These are phyloP conservation scores for Gossypium sturtianum DNA, from an alignment of 345 rosid genomes.

Conservation along the genomic window DNA sequence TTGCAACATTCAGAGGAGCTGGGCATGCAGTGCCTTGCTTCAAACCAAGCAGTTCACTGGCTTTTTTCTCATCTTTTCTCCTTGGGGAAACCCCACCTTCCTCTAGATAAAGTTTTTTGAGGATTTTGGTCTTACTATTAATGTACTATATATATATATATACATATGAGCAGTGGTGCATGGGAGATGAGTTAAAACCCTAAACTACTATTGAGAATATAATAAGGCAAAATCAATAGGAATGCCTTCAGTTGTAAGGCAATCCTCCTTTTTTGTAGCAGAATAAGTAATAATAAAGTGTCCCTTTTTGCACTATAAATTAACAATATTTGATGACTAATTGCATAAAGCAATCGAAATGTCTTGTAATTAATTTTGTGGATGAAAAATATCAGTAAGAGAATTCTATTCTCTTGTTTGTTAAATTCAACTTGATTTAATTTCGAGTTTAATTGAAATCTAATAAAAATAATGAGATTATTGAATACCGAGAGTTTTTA, in stretches of 20 bases:
- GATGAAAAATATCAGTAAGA: too few species aligned
- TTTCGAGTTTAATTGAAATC: too few species aligned
- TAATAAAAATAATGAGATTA: too few species aligned
- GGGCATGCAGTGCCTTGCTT: constrained; percentile 92
- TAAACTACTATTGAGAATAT: not conserved
- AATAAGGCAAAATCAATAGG: not conserved
- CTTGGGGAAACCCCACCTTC: constrained; percentile 38
- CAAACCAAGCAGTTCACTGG: constrained; percentile 69
- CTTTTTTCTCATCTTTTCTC: constrained; percentile 66
- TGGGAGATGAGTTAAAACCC: not conserved
- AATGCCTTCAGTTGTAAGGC: not conserved
- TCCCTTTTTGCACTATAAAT: not conserved
- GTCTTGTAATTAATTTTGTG: not conserved
- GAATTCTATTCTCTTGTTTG: too few species aligned
- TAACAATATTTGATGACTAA: too few species aligned
- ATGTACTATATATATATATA: not conserved
- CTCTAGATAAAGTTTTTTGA: constrained; percentile 14
- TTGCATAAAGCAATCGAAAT: not conserved
- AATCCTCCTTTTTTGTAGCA: not conserved
- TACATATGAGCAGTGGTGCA: not conserved
- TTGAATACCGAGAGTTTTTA: too few species aligned
- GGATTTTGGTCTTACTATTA: not conserved
- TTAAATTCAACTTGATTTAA: too few species aligned
- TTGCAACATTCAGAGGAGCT: constrained; percentile 95
- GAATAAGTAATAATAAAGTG: not conserved